Percentiles rank a stretch among this genome's conserved stretches.
phyloP scores from a whole-genome alignment of 257 asterid species.

The Paulownia fortunei region DNA sequence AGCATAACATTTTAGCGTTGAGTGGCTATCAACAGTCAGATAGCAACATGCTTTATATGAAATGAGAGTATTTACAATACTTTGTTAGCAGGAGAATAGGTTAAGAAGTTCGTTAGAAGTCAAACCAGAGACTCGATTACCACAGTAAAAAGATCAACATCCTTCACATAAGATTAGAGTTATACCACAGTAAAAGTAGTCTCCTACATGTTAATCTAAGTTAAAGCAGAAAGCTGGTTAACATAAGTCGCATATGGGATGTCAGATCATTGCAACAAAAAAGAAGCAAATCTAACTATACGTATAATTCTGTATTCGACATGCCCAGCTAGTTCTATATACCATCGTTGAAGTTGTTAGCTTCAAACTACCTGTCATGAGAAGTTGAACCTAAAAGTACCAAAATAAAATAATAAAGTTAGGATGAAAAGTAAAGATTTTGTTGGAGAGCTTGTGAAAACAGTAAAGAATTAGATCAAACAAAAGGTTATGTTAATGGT shows the following conservation, averaged over 20 bases:
- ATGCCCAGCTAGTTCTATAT: constrained; percentile 38
- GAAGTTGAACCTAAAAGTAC: constrained; percentile 45
- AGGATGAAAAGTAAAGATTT: constrained; percentile 38
- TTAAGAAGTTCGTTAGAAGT: constrained; percentile 34
- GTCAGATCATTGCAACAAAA: constrained; percentile 37
- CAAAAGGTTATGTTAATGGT: constrained; percentile 91
- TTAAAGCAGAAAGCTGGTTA: constrained; percentile 27
- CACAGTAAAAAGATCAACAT: constrained; percentile 19
- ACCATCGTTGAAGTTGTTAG: constrained; percentile 58
- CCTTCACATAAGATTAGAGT: constrained; percentile 25
- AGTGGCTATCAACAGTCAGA: constrained; percentile 25
- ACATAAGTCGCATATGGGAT: constrained; percentile 29
- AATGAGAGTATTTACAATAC: constrained; percentile 22
- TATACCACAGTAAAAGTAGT: constrained; percentile 25
- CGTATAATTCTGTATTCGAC: constrained; percentile 15
- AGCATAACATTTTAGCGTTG: constrained; percentile 12
- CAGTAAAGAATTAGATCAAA: constrained; percentile 68
- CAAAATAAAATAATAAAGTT: constrained; percentile 44
- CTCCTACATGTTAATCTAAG: constrained; percentile 26
- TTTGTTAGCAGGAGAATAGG: constrained; percentile 27
- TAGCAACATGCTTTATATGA: constrained; percentile 25
- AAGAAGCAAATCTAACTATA: constrained; percentile 33
- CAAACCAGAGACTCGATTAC: constrained; percentile 20
- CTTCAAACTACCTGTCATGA: constrained; percentile 60
- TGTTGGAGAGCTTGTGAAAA: constrained; percentile 55